A percentile compares a stretch with the other conserved stretches of the same genome.
These are phyloP conservation scores for Tylopilus microsporus DNA, from an alignment of 1,284 basidiomycete species.

Conservation along the genomic window DNA sequence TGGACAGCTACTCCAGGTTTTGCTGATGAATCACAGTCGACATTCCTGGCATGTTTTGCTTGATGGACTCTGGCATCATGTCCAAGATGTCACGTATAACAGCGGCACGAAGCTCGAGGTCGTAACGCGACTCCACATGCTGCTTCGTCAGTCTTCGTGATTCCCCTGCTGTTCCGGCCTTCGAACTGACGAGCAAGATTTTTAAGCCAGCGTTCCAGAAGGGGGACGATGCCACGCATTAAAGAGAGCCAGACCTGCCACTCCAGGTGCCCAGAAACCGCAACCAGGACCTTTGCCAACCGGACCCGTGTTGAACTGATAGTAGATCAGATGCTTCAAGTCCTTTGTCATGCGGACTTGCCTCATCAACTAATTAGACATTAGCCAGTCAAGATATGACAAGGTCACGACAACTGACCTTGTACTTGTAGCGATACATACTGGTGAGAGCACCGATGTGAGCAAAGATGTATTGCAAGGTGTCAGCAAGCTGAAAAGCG, in stretches of 20 bases:
- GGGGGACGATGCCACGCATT: conserved; percentile 96
- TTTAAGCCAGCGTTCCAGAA: conserved; percentile 95
- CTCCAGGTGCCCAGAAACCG: too few species aligned
- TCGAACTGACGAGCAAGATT: conserved; percentile 98
- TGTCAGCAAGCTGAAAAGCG: conserved; percentile 98
- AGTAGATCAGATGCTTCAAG: too few species aligned
- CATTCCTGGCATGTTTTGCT: conserved; percentile 97
- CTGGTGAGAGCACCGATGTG: conserved; percentile 98
- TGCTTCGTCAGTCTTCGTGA: conserved; percentile 99
- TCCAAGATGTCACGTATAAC: conserved; percentile 99
- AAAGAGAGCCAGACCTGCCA: conserved; percentile 96
- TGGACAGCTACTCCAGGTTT: too few species aligned
- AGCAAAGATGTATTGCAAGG: conserved; percentile 95
- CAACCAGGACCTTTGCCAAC: too few species aligned
- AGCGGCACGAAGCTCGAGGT: conserved; percentile 93
- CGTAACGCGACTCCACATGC: conserved; percentile 97
- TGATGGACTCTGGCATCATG: conserved; percentile 99
- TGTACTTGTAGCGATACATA: conserved; percentile 99
- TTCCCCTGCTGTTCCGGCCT: conserved; percentile 88
- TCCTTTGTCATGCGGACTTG: conserved; percentile 99
- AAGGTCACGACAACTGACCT: conserved; percentile 46
- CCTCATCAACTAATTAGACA: conserved; percentile 73
- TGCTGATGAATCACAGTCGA: conserved; percentile 98
- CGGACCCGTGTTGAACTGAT: too few species aligned
- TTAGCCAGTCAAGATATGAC: conserved; percentile 3